Base-by-base conservation (phyloP, 202 grass and related monocot species). In the Carex arenaria region DNA sequence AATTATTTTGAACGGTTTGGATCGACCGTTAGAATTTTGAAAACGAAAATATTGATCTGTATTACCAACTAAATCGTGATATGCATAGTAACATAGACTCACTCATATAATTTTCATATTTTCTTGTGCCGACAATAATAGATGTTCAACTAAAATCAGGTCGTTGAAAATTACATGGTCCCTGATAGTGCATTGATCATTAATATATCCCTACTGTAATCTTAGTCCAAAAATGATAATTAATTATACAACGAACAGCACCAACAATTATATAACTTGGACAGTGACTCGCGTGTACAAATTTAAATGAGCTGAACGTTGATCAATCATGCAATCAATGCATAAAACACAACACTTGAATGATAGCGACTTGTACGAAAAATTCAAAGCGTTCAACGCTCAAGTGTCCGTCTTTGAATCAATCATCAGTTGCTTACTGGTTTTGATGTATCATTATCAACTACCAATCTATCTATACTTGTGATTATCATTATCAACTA, bases 401-500 rank as follows among this genome's bases (percentile, higher is more conserved):
- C 22, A 75, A 77, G 18, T 36, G 0, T 18, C 7, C 8, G 0
- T 62, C 56, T 80, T 64, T 45, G 56, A 80, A 80, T 63, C 59
- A 80, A 80, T 80, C 55, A 81, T 66, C 3, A 28, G 14, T 52
- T 49, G 79, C 79, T 45, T 81, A 17, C 31, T 43, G 78, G 43
- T 52, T 34, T 81, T 81, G 79, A 81, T 81, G 79, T 81, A 52
- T 68, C 62, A 38, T 65, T 67, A 82, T 67, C 80, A 82, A 69
- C 63, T 70, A 82, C 80, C 63, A 81, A 67, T 6, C 42, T 9
- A 45, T 13, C 34, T 36, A 36, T 36, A 4, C 34, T 36, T 36
- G 34, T 36, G 3, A 36, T 36, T 36, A 36, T 36, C 34, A 36
- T 34, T 34, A 34, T 34, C 26, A 26, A 26, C 26, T 26, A 26